Evolutionary conservation across 352 stramenopile species (phyloP).

Genomic region (Phytophthora pseudosyringae): DNA sequence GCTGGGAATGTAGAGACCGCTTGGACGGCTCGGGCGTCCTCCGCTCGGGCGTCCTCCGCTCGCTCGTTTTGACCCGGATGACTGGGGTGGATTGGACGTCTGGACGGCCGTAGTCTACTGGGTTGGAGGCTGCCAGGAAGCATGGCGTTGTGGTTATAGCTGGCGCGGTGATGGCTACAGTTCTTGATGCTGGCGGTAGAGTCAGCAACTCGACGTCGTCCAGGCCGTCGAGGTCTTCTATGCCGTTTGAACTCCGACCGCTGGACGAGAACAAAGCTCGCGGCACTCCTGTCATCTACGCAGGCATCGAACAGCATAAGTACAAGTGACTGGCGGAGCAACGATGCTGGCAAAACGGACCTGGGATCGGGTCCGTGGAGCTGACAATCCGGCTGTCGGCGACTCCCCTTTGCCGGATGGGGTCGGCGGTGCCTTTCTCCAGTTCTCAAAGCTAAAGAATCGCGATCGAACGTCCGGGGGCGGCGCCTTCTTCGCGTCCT

Average conservation of each 20-base stretch:
- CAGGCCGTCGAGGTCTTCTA: constrained; percentile 15
- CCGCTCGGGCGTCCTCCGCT: constrained; percentile 17
- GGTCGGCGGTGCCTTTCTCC: constrained; percentile 21
- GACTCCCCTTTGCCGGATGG: constrained; percentile 14
- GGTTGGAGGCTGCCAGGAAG: constrained; percentile 15
- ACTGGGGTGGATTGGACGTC: constrained; percentile 24
- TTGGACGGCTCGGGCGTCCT: constrained; percentile 17
- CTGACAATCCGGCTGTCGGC: not conserved
- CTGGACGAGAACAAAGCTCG: constrained; percentile 9
- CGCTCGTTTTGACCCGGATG: constrained; percentile 34
- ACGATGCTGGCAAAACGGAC: constrained; percentile 13
- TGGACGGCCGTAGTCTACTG: constrained; percentile 14
- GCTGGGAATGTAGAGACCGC: constrained; percentile 5
- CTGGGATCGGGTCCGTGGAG: constrained; percentile 10
- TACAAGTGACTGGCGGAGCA: not conserved
- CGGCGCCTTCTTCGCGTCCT: constrained; percentile 38
- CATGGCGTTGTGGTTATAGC: constrained; percentile 6
- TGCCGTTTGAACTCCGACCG: constrained; percentile 6
- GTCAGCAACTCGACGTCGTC: constrained; percentile 22
- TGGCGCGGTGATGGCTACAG: constrained; percentile 19
- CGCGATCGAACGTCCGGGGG: constrained; percentile 4
- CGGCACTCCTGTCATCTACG: not conserved
- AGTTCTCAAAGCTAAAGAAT: constrained; percentile 37
- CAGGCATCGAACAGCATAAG: not conserved
- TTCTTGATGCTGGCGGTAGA: constrained; percentile 11